Percentiles rank a stretch among this genome's conserved stretches.
Evolutionary conservation across 1,139 yeast species (phyloP).

Genomic region (Candida anutae): DNA sequence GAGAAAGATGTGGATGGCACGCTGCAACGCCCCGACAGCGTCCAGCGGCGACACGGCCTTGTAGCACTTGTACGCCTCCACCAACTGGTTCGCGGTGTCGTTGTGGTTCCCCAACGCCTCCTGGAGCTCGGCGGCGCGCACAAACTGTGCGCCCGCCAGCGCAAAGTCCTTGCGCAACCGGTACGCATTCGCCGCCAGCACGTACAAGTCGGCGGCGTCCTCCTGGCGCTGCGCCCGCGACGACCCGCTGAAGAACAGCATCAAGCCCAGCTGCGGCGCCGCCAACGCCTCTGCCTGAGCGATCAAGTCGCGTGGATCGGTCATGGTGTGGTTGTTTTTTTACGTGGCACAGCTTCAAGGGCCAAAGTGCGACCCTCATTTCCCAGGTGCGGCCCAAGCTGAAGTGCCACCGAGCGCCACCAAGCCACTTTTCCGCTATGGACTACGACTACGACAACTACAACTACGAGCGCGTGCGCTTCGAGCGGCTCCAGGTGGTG

Average conservation of each 20-base stretch:
- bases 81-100: conserved; percentile 84
- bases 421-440: too few species aligned
- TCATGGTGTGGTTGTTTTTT: too few species aligned
- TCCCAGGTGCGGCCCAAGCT: too few species aligned
- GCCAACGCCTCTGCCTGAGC: conserved; percentile 38
- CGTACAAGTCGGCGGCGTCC: conserved; percentile 85
- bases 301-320: conserved; percentile 34
- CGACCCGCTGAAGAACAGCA: conserved; percentile 65
- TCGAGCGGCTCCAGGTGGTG: conserved; percentile 46
- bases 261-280: conserved; percentile 65
- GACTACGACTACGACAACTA: too few species aligned
- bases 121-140: conserved; percentile 79
- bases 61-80: conserved; percentile 88
- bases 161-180: conserved; percentile 64
- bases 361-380: too few species aligned
- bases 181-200: conserved; percentile 86
- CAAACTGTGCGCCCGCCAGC: conserved; percentile 77
- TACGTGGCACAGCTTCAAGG: too few species aligned
- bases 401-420: too few species aligned
- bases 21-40: conserved; percentile 69
- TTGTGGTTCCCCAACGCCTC: conserved; percentile 70
- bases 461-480: conserved; percentile 34
- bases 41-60: conserved; percentile 65
- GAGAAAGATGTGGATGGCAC: conserved; percentile 71
- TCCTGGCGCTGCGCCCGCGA: conserved; percentile 63